Base-by-base conservation (phyloP, 2,329 filamentous ascomycete species). In the Diaporthe humulicola region DNA sequence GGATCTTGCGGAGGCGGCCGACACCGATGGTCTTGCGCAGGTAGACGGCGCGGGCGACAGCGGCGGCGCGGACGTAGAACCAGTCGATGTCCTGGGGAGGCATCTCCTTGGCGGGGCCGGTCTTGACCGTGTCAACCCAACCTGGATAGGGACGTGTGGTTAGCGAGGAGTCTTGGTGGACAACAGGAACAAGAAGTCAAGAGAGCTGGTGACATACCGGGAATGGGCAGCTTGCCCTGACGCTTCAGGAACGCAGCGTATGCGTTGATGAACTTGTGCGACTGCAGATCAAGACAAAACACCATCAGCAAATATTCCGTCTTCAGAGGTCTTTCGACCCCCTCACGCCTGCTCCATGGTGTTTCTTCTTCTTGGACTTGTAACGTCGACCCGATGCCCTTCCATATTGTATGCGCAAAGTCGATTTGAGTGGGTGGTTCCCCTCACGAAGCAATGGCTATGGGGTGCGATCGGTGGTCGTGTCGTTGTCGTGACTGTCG, bases 111-210 rank as follows among this genome's bases (percentile, higher is more conserved):
- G 94, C 94, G 86, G 93, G 91, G 84, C 95, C 96, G 82, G 96
- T 98, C 94, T 99, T 99, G 90, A 98, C 97, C 84, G 96, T 98
- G 87, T 99, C 97, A 87, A 98, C 96, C 96, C 96, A 98, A 90
- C 95, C 95, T 97, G 76, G 6, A 69, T 42, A 33, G 1, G 22
- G 17, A 17, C 9, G 19, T n/a, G 38, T 76, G 50, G 74, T 73
- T 36, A 61, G 60, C 22, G 25, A 33, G n/a, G 4, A 15, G 28
- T 36, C 22, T 19, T 9, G 9, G 9, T 9, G 9, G 8, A 38
- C 10, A 25, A 50, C 42, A 25, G 9, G 67, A 10, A 8, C 42
- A 48, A 17, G 28, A 7, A 36, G 28, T 66, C 14, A 19, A n/a
- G n/a, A n/a, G n/a, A n/a, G 25, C 15, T 25, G 15, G 60, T 75